These are phyloP conservation scores for Fagopyrum esculentum DNA, from an alignment of 148 eudicot genomes.

Conservation along the genomic window DNA sequence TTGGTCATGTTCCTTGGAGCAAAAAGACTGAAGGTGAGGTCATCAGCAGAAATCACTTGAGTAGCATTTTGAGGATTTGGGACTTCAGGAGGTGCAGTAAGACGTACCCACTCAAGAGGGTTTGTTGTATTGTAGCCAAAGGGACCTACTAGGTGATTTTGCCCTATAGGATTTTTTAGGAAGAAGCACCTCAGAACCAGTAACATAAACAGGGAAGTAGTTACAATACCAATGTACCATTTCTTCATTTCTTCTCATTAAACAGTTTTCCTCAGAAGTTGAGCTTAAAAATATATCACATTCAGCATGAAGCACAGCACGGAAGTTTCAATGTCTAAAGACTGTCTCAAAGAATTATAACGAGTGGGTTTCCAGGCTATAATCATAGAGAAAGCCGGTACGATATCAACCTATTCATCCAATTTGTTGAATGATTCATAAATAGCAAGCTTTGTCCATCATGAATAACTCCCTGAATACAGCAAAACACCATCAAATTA, in stretches of 20 bases:
- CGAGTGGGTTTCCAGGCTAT: not conserved
- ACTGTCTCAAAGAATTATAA: not conserved
- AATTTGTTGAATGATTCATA: not conserved
- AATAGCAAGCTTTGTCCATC: not conserved
- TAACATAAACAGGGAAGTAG: slow-evolving; percentile 58
- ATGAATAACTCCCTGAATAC: not conserved
- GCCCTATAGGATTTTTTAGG: slow-evolving; percentile 41
- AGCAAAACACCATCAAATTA: not conserved
- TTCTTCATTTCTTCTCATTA: slow-evolving; percentile 64
- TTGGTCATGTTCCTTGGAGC: slow-evolving; percentile 52
- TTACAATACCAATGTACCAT: slow-evolving; percentile 57
- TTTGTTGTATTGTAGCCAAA: slow-evolving; percentile 38
- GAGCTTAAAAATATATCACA: not conserved
- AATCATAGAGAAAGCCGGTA: not conserved
- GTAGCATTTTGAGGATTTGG: slow-evolving; percentile 37
- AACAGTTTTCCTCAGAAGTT: slow-evolving; percentile 8
- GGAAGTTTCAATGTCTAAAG: not conserved
- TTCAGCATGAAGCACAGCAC: not conserved
- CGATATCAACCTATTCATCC: not conserved
- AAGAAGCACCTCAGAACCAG: slow-evolving; percentile 47
- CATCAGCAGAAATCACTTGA: slow-evolving; percentile 47
- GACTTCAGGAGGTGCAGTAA: slow-evolving; percentile 40
- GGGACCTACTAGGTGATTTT: slow-evolving; percentile 35
- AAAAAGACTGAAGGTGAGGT: slow-evolving; percentile 45
- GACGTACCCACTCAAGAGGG: slow-evolving; percentile 68